Conservation (phyloP, 768 basidiomycete species). For the Boletus tomentosulus region DNA sequence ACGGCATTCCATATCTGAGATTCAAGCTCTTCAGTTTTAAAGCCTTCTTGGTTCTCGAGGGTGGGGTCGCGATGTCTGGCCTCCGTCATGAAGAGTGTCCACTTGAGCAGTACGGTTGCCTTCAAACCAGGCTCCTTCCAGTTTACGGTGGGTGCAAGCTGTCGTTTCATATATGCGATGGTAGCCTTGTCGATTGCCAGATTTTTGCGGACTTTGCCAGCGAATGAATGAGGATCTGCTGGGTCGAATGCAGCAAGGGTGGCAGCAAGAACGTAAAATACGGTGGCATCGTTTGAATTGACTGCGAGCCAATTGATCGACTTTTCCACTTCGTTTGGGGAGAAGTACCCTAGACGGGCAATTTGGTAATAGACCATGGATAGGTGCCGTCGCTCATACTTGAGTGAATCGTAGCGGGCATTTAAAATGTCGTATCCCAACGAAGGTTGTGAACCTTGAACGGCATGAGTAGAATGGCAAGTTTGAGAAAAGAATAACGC, state of each 20-base stretch:
- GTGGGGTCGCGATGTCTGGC: conserved; percentile 63
- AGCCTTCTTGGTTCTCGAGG: conserved; percentile 60
- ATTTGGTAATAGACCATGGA: conserved; percentile 60
- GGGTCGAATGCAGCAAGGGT: conserved; percentile 65
- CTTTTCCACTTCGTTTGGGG: conserved; percentile 54
- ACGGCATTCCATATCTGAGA: conserved; percentile 79
- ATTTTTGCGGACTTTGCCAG: conserved; percentile 43
- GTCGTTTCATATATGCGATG: conserved; percentile 57
- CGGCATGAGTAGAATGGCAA: conserved; percentile 2
- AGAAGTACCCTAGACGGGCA: conserved; percentile 58
- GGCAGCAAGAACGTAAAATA: conserved; percentile 63
- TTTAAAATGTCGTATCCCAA: conserved; percentile 66
- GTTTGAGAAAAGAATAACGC: background rate
- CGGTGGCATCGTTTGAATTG: conserved; percentile 64
- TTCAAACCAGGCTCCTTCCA: conserved; percentile 75
- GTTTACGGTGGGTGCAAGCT: conserved; percentile 44
- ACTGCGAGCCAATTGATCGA: conserved; percentile 68
- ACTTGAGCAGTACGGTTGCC: conserved; percentile 73
- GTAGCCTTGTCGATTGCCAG: conserved; percentile 45
- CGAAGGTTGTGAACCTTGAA: conserved; percentile 38
- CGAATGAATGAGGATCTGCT: conserved; percentile 47
- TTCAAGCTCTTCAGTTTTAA: conserved; percentile 76
- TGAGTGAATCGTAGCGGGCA: conserved; percentile 68
- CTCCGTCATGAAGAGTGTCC: conserved; percentile 83
- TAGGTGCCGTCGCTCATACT: conserved; percentile 67